Percentiles rank a stretch among this genome's conserved stretches.
phyloP scores from a whole-genome alignment of 768 basidiomycete genomes.

The Rhizopogon sp. region DNA sequence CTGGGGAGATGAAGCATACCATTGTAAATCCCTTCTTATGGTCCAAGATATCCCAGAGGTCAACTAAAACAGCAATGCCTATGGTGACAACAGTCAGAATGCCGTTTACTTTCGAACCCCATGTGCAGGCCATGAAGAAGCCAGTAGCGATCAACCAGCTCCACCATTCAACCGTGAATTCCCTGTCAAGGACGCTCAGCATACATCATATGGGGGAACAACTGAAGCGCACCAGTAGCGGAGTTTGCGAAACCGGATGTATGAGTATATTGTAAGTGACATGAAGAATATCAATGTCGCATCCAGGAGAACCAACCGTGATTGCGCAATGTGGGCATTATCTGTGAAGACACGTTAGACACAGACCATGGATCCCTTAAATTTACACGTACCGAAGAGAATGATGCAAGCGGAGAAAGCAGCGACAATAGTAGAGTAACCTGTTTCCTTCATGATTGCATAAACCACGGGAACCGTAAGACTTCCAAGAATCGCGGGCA shows the following conservation, averaged over 20 bases:
- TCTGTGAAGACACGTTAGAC: slow-evolving; percentile 45
- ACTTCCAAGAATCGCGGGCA: slow-evolving; percentile 89
- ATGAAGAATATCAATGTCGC: slow-evolving; percentile 95
- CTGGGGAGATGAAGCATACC: slow-evolving; percentile 35
- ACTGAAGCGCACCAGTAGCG: slow-evolving; percentile 66
- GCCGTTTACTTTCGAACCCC: slow-evolving; percentile 98
- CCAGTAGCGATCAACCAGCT: slow-evolving; percentile 89
- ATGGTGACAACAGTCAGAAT: slow-evolving; percentile 85
- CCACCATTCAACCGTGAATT: slow-evolving; percentile 92
- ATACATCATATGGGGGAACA: background rate
- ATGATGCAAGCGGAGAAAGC: slow-evolving; percentile 85
- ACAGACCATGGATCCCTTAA: background rate
- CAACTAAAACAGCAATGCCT: slow-evolving; percentile 87
- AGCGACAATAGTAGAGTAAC: slow-evolving; percentile 87
- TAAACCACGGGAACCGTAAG: slow-evolving; percentile 90
- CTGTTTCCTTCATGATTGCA: slow-evolving; percentile 96
- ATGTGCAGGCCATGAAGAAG: slow-evolving; percentile 90
- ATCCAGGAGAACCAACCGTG: slow-evolving; percentile 94
- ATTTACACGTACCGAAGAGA: slow-evolving; percentile 68
- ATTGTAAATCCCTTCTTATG: slow-evolving; percentile 73
- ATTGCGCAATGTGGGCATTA: slow-evolving; percentile 93
- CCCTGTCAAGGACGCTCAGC: slow-evolving; percentile 38
- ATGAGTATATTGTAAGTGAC: slow-evolving; percentile 87
- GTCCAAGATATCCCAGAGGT: slow-evolving; percentile 94
- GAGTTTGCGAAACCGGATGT: slow-evolving; percentile 91